phyloP scores from a whole-genome alignment of 2,329 filamentous ascomycete species.

The Cadophora gregata region DNA sequence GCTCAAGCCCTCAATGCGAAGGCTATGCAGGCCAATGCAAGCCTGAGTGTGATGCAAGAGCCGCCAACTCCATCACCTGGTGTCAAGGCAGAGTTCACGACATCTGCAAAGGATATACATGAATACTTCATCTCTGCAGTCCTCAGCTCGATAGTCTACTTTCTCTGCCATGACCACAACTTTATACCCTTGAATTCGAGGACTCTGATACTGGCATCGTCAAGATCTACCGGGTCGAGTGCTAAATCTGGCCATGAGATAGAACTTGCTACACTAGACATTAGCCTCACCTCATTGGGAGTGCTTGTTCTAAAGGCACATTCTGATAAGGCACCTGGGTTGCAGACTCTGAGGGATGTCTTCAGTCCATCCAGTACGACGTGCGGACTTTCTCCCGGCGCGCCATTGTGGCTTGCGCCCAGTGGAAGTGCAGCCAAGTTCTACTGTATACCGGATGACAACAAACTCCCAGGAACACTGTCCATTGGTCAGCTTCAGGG shows the following conservation, averaged over 20 bases:
- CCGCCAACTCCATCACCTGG: slow-evolving; percentile 35
- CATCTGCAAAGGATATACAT: slow-evolving; percentile 41
- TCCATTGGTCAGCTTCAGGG: slow-evolving; percentile 33
- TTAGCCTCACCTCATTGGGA: slow-evolving; percentile 44
- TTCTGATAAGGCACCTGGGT: slow-evolving; percentile 37
- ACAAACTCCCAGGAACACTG: slow-evolving; percentile 29
- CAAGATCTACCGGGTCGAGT: slow-evolving; percentile 19
- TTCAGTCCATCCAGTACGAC: slow-evolving; percentile 18
- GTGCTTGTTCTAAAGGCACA: slow-evolving; percentile 43
- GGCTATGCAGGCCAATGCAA: slow-evolving; percentile 31
- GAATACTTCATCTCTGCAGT: slow-evolving; percentile 45
- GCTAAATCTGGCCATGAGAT: slow-evolving; percentile 26
- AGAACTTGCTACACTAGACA: slow-evolving; percentile 43
- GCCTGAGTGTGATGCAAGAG: slow-evolving; percentile 33
- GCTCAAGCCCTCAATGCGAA: slow-evolving; percentile 40
- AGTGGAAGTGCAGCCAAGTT: slow-evolving; percentile 43
- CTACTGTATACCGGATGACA: slow-evolving; percentile 34
- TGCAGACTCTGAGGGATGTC: slow-evolving; percentile 34
- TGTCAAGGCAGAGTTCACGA: slow-evolving; percentile 31
- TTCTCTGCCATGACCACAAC: slow-evolving; percentile 42
- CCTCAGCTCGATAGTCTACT: slow-evolving; percentile 42
- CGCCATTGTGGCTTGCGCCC: slow-evolving; percentile 43
- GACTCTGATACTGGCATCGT: slow-evolving; percentile 40
- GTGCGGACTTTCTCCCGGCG: slow-evolving; percentile 31
- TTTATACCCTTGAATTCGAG: slow-evolving; percentile 45